A percentile compares a stretch with the other conserved stretches of the same genome.
Conservation (phyloP, 176 grass and related monocot genomes). For the Eremochloa ophiuroides region DNA sequence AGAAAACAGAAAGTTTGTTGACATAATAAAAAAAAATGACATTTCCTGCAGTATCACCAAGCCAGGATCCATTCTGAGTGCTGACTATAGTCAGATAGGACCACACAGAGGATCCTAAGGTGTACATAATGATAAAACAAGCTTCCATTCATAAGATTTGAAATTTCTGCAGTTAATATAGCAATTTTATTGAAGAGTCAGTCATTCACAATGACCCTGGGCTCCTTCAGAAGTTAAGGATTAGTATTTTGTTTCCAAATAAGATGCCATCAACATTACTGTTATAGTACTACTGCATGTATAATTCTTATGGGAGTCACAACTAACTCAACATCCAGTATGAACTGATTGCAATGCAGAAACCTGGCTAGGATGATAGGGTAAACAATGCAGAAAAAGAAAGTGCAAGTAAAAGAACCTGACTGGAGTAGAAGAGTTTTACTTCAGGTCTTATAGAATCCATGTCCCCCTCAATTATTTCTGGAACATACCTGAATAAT, state of each 20-base stretch:
- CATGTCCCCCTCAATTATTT: conserved; percentile 73
- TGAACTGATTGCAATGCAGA: neutral
- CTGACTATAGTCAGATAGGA: neutral
- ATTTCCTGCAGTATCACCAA: neutral
- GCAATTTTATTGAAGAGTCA: neutral
- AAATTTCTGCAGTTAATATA: neutral
- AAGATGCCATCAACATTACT: neutral
- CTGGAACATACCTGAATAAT: conserved; percentile 51
- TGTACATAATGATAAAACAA: neutral
- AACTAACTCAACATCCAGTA: neutral
- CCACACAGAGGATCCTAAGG: neutral
- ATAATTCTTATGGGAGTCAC: neutral
- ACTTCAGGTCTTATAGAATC: conserved; percentile 79
- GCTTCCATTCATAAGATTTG: neutral
- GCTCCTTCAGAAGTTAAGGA: neutral
- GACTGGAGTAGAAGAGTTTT: conserved; percentile 53
- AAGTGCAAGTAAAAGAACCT: conserved; percentile 23
- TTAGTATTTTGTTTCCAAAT: neutral
- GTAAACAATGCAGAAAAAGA: neutral
- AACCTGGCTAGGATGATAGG: neutral
- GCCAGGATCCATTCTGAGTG: neutral
- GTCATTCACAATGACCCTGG: neutral
- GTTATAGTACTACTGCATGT: neutral
- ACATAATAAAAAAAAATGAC: neutral
- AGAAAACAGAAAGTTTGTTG: neutral